Percentiles rank a stretch among this genome's conserved stretches.
phyloP scores from a whole-genome alignment of 441 rosid species.

The Erysimum pusillum region DNA sequence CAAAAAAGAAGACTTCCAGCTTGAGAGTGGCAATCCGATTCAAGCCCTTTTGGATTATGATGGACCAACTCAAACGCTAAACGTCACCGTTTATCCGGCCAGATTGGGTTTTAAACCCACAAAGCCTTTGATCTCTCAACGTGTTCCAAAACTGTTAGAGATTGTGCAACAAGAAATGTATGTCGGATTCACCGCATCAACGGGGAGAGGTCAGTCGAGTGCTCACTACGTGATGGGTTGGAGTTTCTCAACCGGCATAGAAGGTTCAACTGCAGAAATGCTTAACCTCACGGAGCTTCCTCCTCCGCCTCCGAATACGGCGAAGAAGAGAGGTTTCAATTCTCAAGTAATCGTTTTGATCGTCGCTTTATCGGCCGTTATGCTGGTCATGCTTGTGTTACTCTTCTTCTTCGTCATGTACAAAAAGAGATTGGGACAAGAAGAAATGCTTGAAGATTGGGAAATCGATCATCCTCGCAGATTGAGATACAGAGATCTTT shows the following conservation, averaged over 20 bases:
- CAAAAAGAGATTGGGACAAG: constrained; percentile 35
- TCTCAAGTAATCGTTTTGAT: constrained; percentile 52
- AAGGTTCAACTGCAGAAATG: constrained; percentile 24
- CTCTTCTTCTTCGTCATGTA: constrained; percentile 42
- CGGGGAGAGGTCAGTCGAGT: constrained; percentile 58
- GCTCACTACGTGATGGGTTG: constrained; percentile 76
- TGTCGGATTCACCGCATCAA: constrained; percentile 74
- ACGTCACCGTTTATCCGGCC: constrained; percentile 58
- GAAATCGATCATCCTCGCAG: constrained; percentile 81
- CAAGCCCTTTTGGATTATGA: constrained; percentile 73
- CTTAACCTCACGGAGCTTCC: constrained; percentile 58
- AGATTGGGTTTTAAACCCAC: constrained; percentile 40
- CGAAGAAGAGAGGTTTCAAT: constrained; percentile 33
- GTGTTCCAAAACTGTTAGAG: constrained; percentile 13
- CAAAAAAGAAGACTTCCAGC: constrained; percentile 42
- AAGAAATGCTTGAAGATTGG: constrained; percentile 74
- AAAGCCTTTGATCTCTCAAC: constrained; percentile 51
- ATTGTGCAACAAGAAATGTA: constrained; percentile 52
- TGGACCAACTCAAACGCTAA: constrained; percentile 35
- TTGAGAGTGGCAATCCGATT: constrained; percentile 57
- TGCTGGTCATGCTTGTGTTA: constrained; percentile 47
- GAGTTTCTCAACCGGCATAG: constrained; percentile 59
- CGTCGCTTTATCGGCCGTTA: constrained; percentile 49
- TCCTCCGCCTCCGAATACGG: constrained; percentile 45
- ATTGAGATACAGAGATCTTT: constrained; percentile 64